Percentiles rank a stretch among this genome's conserved stretches.
Conservation (phyloP, 169 alveolate species). For the Babesia bovis region DNA sequence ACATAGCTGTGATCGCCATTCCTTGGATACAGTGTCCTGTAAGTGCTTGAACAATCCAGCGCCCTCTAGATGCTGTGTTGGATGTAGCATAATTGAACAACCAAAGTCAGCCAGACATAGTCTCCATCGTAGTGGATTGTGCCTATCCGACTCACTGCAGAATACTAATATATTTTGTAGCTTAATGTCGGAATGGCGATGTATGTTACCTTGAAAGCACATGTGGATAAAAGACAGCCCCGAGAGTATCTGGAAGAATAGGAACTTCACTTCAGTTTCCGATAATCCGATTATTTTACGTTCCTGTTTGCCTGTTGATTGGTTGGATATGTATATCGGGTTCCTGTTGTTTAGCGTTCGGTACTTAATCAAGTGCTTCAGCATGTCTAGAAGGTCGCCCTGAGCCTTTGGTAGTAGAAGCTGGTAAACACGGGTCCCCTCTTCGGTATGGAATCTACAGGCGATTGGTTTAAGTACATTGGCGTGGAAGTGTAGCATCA, state of each 20-base stretch:
- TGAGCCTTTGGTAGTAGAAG: conserved; percentile 77
- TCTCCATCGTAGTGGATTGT: conserved; percentile 74
- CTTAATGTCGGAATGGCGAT: conserved; percentile 74
- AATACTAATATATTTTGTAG: conserved; percentile 73
- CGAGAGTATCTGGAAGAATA: conserved; percentile 70
- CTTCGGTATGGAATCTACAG: conserved; percentile 33
- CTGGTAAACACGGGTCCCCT: conserved; percentile 64
- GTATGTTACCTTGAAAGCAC: conserved; percentile 76
- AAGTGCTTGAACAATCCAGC: conserved; percentile 13
- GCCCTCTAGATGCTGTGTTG: conserved; percentile 58
- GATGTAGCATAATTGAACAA: conserved; percentile 65
- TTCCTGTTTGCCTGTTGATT: conserved; percentile 30
- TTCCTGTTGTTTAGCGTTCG: conserved; percentile 13
- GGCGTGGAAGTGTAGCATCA: conserved; percentile 73
- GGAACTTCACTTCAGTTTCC: conserved; percentile 71
- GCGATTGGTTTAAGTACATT: conserved; percentile 75
- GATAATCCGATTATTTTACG: conserved; percentile 65
- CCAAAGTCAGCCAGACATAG: conserved; percentile 78
- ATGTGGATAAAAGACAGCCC: conserved; percentile 74
- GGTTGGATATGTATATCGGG: conserved; percentile 3
- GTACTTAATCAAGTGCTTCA: conserved; percentile 27
- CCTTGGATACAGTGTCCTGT: conserved; percentile 34
- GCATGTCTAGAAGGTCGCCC: conserved; percentile 71
- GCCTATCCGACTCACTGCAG: conserved; percentile 57
- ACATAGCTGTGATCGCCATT: conserved; percentile 38